Evolutionary conservation across 441 rosid species (phyloP).

Genomic region (Metrosideros polymorpha): DNA sequence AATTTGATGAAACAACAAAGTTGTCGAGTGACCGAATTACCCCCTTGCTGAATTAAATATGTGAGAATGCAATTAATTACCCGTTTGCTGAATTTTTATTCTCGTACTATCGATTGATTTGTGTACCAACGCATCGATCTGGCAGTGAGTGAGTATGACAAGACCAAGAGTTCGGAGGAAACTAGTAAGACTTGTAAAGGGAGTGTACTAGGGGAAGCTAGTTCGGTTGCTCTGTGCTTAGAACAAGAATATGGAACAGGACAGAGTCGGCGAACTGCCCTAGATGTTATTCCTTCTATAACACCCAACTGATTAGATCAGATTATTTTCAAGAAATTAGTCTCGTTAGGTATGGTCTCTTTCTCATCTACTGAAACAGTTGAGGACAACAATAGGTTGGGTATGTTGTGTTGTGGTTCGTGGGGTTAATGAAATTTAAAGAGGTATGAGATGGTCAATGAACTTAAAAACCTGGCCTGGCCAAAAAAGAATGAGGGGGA

Average conservation of each 20-base stretch:
- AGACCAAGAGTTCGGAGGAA: too few relatives aligned
- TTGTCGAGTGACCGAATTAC: not conserved
- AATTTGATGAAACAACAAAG: not conserved
- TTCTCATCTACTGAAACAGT: not conserved
- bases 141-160: too few relatives aligned
- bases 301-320: not conserved
- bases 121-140: too few relatives aligned
- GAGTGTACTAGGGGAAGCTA: too few relatives aligned
- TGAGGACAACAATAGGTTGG: not conserved
- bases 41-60: not conserved
- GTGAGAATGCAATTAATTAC: not conserved
- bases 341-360: too few relatives aligned
- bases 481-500: not conserved
- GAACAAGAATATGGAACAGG: not conserved
- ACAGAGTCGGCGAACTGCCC: not conserved
- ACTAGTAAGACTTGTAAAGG: too few relatives aligned
- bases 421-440: not conserved
- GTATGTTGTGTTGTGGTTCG: not conserved
- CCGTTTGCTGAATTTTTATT: not conserved
- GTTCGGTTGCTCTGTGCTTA: not conserved
- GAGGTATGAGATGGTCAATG: not conserved
- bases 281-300: not conserved
- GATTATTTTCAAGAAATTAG: too few relatives aligned
- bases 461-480: not conserved
- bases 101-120: not conserved